Percentiles rank a stretch among this genome's conserved stretches.
phyloP scores from a whole-genome alignment of 2,329 filamentous ascomycete species.

The Phialophora tarda region DNA sequence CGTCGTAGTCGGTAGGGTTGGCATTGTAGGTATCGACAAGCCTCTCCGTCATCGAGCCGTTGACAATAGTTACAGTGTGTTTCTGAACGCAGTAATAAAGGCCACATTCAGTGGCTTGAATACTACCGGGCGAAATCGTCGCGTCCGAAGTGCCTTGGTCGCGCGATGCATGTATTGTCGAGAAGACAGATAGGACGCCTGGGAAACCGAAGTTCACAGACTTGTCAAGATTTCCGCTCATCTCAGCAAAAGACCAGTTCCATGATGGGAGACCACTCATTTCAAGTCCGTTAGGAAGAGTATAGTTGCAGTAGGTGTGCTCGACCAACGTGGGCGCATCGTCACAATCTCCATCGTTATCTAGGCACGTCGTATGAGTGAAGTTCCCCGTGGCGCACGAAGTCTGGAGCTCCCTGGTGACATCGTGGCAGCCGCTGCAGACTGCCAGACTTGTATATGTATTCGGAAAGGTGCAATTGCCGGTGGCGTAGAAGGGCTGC shows the following conservation, averaged over 20 bases:
- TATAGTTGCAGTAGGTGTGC: not conserved
- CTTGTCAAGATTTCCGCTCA: not conserved
- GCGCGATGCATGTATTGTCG: not conserved
- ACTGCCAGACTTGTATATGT: not conserved
- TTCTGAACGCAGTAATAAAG: not conserved
- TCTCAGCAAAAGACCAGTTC: not conserved
- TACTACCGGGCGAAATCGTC: not conserved
- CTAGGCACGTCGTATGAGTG: not conserved
- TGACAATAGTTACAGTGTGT: not conserved
- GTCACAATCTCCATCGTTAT: not conserved
- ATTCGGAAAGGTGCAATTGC: not conserved
- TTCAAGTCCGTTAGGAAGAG: not conserved
- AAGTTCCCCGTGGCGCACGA: not conserved
- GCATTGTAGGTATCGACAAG: not conserved
- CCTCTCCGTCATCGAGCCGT: not conserved
- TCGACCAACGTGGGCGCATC: not conserved
- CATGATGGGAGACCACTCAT: not conserved
- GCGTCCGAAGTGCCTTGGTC: not conserved
- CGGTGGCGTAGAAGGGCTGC: not conserved
- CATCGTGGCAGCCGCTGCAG: not conserved
- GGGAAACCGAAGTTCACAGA: not conserved
- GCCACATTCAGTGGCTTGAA: not conserved
- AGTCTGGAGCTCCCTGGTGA: not conserved
- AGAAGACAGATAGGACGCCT: not conserved
- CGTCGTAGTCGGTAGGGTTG: not conserved